Percentiles rank a stretch among this genome's conserved stretches.
Evolutionary conservation across 371 early-diverging fungal species (phyloP).

Genomic region (Dichotomocladium elegans): DNA sequence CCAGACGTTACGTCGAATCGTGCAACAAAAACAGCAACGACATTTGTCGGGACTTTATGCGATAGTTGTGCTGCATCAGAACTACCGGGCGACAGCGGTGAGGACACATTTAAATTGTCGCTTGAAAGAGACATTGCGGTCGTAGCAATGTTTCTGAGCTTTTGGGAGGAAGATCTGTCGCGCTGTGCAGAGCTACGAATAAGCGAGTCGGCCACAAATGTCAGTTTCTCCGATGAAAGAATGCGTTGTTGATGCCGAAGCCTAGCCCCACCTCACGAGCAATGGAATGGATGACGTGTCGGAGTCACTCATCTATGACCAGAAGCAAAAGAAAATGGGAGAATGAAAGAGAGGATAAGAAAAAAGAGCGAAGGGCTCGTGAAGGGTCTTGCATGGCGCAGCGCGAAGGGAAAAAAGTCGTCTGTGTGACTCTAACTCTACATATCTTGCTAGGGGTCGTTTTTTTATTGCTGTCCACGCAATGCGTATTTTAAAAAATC

Average conservation of each 20-base stretch:
- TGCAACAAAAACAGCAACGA: slow-evolving; percentile 53
- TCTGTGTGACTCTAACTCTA: background rate
- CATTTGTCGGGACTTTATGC: slow-evolving; percentile 7
- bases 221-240: too few species aligned
- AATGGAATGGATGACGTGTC: slow-evolving; percentile 8
- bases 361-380: background rate
- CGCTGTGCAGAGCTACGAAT: too few species aligned
- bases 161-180: background rate
- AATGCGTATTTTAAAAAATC: slow-evolving; percentile 55
- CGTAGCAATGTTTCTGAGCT: too few species aligned
- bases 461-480: background rate
- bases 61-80: background rate
- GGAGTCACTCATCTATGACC: background rate
- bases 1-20: slow-evolving; percentile 57
- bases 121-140: too few species aligned
- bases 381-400: background rate
- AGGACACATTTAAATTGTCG: too few species aligned
- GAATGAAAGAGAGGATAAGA: background rate
- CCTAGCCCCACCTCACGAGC: too few species aligned
- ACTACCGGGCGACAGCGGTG: too few species aligned
- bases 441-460: too few species aligned
- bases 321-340: background rate
- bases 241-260: too few species aligned
- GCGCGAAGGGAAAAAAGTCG: background rate
- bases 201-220: too few species aligned